phyloP scores from a whole-genome alignment of 2,329 filamentous ascomycete species.

The Penicillium fuscoglaucum region DNA sequence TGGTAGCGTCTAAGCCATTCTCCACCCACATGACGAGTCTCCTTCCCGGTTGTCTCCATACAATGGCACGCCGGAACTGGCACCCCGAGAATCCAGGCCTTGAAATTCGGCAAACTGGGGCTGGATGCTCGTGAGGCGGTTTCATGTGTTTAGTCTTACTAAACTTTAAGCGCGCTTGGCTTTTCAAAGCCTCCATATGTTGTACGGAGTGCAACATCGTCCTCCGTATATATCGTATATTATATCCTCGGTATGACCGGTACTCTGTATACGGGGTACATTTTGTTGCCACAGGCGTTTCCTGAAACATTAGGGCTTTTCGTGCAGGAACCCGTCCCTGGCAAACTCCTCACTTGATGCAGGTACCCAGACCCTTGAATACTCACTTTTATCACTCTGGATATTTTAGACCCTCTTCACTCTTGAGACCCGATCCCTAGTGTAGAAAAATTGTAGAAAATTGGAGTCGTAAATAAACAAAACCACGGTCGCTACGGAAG shows the following conservation, averaged over 20 bases:
- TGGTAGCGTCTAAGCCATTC: background rate
- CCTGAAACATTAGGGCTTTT: conserved; percentile 8
- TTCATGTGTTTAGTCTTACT: background rate
- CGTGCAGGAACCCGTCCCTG: conserved; percentile 6
- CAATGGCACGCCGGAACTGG: background rate
- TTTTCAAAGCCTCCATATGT: background rate
- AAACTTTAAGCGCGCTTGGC: conserved; percentile 1
- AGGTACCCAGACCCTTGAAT: conserved; percentile 2
- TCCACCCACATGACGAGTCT: conserved; percentile 12
- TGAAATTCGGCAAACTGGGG: background rate
- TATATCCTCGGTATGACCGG: background rate
- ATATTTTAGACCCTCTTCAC: too few species aligned
- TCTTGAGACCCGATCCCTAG: too few species aligned
- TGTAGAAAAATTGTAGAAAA: background rate
- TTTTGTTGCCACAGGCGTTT: background rate
- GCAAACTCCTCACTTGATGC: conserved; percentile 1
- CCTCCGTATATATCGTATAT: background rate
- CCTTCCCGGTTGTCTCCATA: conserved; percentile 1
- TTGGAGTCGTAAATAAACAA: conserved; percentile 3
- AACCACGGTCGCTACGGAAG: conserved; percentile 7
- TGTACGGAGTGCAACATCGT: too few species aligned
- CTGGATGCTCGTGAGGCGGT: background rate
- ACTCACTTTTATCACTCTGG: background rate
- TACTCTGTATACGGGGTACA: background rate
- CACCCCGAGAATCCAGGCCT: conserved; percentile 8